Conservation (phyloP, 768 basidiomycete genomes). For the Artomyces pyxidatus region DNA sequence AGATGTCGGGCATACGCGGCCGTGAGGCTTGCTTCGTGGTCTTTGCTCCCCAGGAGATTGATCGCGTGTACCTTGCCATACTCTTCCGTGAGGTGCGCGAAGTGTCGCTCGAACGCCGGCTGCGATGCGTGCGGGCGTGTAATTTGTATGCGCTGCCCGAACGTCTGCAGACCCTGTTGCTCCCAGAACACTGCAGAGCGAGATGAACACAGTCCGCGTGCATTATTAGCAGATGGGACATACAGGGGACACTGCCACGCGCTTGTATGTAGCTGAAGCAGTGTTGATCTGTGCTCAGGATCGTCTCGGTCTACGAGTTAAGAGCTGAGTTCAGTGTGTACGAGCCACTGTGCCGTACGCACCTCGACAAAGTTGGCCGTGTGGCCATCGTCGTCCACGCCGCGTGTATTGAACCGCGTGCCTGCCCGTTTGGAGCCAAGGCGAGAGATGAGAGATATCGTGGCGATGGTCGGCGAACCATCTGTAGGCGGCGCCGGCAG, state of each 20-base stretch:
- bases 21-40: constrained; percentile 84
- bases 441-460: constrained; percentile 75
- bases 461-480: constrained; percentile 64
- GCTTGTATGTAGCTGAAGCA: constrained; percentile 91
- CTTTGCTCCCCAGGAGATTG: constrained; percentile 86
- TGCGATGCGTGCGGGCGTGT: constrained; percentile 94
- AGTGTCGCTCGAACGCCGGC: constrained; percentile 94
- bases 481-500: constrained; percentile 67
- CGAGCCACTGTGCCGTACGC: constrained; percentile 16
- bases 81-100: constrained; percentile 76
- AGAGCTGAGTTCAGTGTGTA: background rate
- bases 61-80: constrained; percentile 83
- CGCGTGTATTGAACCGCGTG: constrained; percentile 93
- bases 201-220: background rate
- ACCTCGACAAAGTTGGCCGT: constrained; percentile 97
- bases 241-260: constrained; percentile 91
- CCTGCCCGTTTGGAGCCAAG: constrained; percentile 94
- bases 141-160: constrained; percentile 91
- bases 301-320: constrained; percentile 70
- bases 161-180: constrained; percentile 91
- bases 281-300: constrained; percentile 80
- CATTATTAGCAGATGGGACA: constrained; percentile 26
- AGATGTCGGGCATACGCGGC: constrained; percentile 79
- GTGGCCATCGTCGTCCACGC: constrained; percentile 92
- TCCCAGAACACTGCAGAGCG: constrained; percentile 89